Conservation (phyloP, 495 filamentous ascomycete species). For the Clohesyomyces aquaticus region DNA sequence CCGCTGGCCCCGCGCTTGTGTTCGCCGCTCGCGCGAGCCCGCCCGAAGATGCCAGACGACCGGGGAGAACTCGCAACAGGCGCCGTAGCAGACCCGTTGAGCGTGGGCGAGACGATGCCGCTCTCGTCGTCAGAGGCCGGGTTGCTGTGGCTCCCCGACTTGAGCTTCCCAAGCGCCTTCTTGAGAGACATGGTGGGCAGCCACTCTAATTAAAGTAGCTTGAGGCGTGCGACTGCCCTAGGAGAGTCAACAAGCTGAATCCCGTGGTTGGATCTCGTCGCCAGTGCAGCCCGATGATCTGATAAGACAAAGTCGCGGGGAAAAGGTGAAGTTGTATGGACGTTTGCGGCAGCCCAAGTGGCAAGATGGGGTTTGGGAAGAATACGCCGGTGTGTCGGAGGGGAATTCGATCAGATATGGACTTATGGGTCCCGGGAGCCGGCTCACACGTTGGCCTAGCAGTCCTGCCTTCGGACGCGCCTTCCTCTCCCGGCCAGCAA, state of each 20-base stretch:
- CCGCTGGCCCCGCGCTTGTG: constrained; percentile 31
- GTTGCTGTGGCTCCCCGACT: constrained; percentile 40
- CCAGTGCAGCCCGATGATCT: background rate
- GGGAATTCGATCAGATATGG: too few species aligned
- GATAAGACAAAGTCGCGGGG: background rate
- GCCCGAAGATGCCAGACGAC: constrained; percentile 26
- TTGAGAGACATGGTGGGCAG: constrained; percentile 44
- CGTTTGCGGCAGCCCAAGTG: too few species aligned
- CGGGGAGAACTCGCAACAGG: constrained; percentile 23
- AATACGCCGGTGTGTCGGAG: too few species aligned
- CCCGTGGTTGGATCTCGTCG: too few species aligned
- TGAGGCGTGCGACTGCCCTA: too few species aligned
- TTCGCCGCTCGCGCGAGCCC: constrained; percentile 33
- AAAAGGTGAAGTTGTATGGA: background rate
- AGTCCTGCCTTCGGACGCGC: background rate
- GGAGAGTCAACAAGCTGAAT: too few species aligned
- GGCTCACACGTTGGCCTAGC: too few species aligned
- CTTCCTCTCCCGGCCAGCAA: too few species aligned
- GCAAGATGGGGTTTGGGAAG: too few species aligned
- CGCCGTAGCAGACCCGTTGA: constrained; percentile 31
- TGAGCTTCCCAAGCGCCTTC: constrained; percentile 46
- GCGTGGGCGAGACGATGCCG: constrained; percentile 17
- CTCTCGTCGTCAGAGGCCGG: constrained; percentile 39
- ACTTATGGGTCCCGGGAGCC: too few species aligned
- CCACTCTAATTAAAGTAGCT: background rate